Evolutionary conservation across 257 asterid species (phyloP).

Genomic region (Plantago elongata): DNA sequence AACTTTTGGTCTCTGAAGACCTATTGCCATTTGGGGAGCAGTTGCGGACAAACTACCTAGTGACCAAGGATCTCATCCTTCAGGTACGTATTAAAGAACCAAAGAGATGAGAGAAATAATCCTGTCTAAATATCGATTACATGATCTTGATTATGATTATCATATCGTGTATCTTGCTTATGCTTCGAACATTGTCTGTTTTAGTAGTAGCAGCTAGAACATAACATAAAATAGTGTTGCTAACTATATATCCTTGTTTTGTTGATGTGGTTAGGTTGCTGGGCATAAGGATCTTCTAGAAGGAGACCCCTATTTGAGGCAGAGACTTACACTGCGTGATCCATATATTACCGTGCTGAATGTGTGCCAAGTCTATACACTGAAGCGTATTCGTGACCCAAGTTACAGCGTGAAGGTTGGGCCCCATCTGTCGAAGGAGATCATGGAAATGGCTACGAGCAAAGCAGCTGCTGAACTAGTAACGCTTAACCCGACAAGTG

Average conservation of each 20-base stretch:
- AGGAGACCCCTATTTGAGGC: constrained; percentile 25
- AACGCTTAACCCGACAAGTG: constrained; percentile 76
- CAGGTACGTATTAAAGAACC: constrained; percentile 34
- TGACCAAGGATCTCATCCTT: constrained; percentile 60
- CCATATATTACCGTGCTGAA: constrained; percentile 34
- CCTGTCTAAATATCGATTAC: too few species aligned
- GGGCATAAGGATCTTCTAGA: constrained; percentile 24
- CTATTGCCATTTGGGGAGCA: constrained; percentile 65
- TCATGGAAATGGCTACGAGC: constrained; percentile 48
- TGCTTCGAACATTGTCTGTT: too few species aligned
- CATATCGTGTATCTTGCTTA: too few species aligned
- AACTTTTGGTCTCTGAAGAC: constrained; percentile 61
- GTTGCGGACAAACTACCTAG: constrained; percentile 53
- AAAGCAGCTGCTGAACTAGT: constrained; percentile 83
- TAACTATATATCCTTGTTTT: too few species aligned
- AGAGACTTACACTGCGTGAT: constrained; percentile 21
- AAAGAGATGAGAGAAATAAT: too few species aligned
- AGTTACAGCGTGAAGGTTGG: constrained; percentile 54
- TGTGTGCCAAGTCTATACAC: constrained; percentile 64
- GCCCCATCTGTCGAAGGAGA: constrained; percentile 65
- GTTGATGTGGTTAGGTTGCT: constrained; percentile 14
- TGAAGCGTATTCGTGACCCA: constrained; percentile 82
- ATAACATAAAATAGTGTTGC: too few species aligned
- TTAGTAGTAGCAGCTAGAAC: too few species aligned
- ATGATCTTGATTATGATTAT: too few species aligned